Evolutionary conservation across 2,329 filamentous ascomycete species (phyloP).

Genomic region (Lasiodiplodia theobromae): DNA sequence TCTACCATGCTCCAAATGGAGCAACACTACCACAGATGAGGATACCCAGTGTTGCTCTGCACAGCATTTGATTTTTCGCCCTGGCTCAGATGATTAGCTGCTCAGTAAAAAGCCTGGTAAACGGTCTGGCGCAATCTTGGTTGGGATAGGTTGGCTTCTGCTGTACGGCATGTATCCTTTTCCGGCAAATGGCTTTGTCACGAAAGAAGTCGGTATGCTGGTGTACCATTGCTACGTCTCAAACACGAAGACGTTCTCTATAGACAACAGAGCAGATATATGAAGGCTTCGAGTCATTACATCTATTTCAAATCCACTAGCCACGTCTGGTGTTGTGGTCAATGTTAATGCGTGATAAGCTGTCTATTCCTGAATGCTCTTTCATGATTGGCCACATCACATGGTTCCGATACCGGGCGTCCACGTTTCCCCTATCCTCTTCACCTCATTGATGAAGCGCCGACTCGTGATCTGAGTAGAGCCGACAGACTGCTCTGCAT

Average conservation of each 20-base stretch:
- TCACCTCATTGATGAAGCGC: constrained; percentile 81
- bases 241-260: neutral
- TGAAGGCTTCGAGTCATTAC: neutral
- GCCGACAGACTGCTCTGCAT: constrained; percentile 52
- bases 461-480: constrained; percentile 78
- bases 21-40: constrained; percentile 20
- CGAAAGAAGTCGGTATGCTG: neutral
- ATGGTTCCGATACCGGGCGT: constrained; percentile 72
- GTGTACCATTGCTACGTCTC: neutral
- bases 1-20: neutral
- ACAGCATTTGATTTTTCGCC: constrained; percentile 1
- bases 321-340: neutral
- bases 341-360: neutral
- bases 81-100: neutral
- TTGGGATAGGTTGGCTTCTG: neutral
- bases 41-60: constrained; percentile 28
- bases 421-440: constrained; percentile 86
- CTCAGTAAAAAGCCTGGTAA: constrained; percentile 10
- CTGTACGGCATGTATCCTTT: neutral
- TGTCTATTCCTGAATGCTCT: neutral
- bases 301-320: neutral
- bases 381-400: constrained; percentile 45
- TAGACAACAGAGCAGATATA: neutral
- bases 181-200: neutral
- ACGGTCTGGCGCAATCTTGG: constrained; percentile 4